Percentiles rank a stretch among this genome's conserved stretches.
Conservation (phyloP, 106 monocot species). For the Dioscorea dumetorum region DNA sequence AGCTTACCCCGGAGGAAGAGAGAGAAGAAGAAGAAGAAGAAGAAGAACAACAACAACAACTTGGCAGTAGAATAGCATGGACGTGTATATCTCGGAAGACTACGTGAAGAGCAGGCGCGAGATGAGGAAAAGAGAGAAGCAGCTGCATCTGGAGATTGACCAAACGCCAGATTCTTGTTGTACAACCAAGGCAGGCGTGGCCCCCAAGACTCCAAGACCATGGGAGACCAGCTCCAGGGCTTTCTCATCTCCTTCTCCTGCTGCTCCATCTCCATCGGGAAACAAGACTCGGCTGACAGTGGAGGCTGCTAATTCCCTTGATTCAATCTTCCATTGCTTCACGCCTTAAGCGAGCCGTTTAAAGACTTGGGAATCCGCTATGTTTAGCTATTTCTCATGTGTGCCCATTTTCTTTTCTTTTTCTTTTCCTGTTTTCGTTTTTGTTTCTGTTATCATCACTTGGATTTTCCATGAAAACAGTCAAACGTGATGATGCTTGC, state of each 20-base stretch:
- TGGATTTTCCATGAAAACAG: no score
- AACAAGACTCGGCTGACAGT: background rate
- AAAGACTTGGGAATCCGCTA: no score
- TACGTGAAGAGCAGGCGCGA: slow-evolving; percentile 24
- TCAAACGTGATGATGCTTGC: no score
- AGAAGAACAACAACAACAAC: no score
- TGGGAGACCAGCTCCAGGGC: background rate
- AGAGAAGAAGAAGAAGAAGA: no score
- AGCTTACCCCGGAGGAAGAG: no score
- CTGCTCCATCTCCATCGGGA: background rate
- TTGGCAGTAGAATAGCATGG: slow-evolving; percentile 15
- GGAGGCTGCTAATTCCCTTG: background rate
- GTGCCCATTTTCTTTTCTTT: no score
- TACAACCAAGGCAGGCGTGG: no score
- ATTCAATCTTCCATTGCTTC: background rate
- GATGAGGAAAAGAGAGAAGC: slow-evolving; percentile 15
- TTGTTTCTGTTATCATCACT: no score
- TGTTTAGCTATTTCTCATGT: no score
- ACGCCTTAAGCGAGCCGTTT: no score
- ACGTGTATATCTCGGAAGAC: slow-evolving; percentile 32
- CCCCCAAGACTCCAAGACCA: background rate
- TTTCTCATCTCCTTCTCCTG: slow-evolving; percentile 1
- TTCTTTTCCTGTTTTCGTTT: no score
- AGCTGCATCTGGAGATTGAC: slow-evolving; percentile 4
- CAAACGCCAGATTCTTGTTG: background rate